Conservation (phyloP, 163 green algal genomes). For the Scenedesmus sp. region DNA sequence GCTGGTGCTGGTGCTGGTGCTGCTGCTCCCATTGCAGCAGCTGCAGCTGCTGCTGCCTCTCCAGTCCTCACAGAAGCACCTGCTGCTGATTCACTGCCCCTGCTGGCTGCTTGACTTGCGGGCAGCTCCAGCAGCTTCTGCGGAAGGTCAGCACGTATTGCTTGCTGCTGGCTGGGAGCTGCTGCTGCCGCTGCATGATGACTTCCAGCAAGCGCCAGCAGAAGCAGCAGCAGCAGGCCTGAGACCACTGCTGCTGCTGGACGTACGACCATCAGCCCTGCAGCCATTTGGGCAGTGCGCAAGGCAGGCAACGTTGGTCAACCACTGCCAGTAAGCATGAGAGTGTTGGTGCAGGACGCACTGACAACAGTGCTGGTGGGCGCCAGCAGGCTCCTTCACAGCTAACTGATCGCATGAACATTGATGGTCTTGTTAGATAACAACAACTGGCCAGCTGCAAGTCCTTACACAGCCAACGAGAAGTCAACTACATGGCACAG, state of each 20-base stretch:
- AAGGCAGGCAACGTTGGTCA: not conserved
- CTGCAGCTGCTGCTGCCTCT: not conserved
- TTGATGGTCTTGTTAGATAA: not conserved
- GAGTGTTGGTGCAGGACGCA: slow-evolving; percentile 3
- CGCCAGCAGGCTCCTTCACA: not conserved
- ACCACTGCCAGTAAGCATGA: not conserved
- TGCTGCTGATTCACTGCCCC: not conserved
- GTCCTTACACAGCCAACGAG: not conserved
- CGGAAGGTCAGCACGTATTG: not conserved
- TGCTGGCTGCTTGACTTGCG: not conserved
- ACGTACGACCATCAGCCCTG: not conserved
- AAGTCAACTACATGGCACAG: not conserved
- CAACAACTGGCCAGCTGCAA: not conserved
- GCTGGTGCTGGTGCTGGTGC: not conserved
- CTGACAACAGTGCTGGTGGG: slow-evolving; percentile 3
- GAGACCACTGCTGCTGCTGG: slow-evolving; percentile 2
- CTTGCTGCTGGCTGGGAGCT: slow-evolving; percentile 16
- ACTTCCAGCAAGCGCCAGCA: not conserved
- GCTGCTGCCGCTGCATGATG: not conserved
- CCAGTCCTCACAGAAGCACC: not conserved
- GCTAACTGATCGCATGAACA: not conserved
- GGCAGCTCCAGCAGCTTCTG: not conserved
- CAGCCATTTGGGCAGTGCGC: not conserved
- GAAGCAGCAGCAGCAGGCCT: slow-evolving; percentile 37
- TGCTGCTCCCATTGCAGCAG: no score